Conservation (phyloP, 73 alveolate species). For the Effrenium voratum region DNA sequence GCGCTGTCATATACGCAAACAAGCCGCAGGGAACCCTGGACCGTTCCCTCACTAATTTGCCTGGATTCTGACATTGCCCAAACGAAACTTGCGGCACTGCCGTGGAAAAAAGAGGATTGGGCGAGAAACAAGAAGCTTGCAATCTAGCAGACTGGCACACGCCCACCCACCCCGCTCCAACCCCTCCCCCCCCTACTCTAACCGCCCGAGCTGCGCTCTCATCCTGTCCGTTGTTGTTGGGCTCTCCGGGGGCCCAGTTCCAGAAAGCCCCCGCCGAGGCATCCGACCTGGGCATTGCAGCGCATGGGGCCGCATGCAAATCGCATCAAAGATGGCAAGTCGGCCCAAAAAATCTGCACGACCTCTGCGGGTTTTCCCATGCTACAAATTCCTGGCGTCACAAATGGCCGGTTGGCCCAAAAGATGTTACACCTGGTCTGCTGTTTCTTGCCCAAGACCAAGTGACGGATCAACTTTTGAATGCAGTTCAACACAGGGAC, state of each 20-base stretch:
- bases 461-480: not conserved
- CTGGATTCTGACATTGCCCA: not conserved
- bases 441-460: not conserved
- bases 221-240: slow-evolving; percentile 40
- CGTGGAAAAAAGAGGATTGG: no score
- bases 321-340: not conserved
- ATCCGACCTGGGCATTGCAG: no score
- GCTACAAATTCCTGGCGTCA: no score
- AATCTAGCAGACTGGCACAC: no score
- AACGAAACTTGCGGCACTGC: not conserved
- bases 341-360: no score
- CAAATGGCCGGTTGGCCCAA: not conserved
- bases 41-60: not conserved
- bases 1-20: not conserved
- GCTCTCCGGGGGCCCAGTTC: slow-evolving; percentile 50
- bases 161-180: not conserved
- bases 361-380: no score
- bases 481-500: not conserved
- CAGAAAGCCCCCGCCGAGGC: not conserved
- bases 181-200: not conserved
- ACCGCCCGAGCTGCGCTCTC: slow-evolving; percentile 20
- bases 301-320: not conserved
- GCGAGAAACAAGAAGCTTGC: no score
- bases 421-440: not conserved
- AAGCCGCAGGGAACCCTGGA: not conserved